A percentile compares a stretch with the other conserved stretches of the same genome.
Conservation (phyloP, 345 rosid genomes). For the Syzygium aqueum region DNA sequence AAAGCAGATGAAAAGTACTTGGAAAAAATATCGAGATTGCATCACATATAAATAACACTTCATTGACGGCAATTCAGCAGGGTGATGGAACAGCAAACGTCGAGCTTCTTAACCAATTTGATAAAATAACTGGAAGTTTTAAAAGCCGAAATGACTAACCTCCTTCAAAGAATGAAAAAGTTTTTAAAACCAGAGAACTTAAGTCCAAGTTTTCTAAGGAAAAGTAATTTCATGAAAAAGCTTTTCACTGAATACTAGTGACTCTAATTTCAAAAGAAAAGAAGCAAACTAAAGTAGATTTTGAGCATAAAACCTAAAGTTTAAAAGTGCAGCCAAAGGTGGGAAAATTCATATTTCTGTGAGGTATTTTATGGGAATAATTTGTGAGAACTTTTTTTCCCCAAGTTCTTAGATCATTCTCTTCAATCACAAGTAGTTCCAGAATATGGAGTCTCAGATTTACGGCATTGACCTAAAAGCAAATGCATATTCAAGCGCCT, state of each 20-base stretch:
- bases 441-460: neutral
- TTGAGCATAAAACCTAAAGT: neutral
- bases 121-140: neutral
- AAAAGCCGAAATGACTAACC: neutral
- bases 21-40: neutral
- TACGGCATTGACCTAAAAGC: neutral
- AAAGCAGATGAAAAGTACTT: neutral
- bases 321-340: neutral
- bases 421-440: neutral
- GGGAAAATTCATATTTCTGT: neutral
- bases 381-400: neutral
- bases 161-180: neutral
- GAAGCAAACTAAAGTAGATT: neutral
- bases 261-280: neutral
- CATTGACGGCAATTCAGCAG: neutral
- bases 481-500: slow-evolving; percentile 24
- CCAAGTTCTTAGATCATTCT: neutral
- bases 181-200: neutral
- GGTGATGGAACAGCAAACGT: neutral
- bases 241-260: neutral
- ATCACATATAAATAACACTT: neutral
- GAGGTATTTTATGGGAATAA: neutral
- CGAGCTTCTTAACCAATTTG: neutral
- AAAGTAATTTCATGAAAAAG: neutral
- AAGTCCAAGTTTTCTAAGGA: neutral